Evolutionary conservation across 2,329 filamentous ascomycete genomes (phyloP).

Genomic region (Drechslerella dactyloides): DNA sequence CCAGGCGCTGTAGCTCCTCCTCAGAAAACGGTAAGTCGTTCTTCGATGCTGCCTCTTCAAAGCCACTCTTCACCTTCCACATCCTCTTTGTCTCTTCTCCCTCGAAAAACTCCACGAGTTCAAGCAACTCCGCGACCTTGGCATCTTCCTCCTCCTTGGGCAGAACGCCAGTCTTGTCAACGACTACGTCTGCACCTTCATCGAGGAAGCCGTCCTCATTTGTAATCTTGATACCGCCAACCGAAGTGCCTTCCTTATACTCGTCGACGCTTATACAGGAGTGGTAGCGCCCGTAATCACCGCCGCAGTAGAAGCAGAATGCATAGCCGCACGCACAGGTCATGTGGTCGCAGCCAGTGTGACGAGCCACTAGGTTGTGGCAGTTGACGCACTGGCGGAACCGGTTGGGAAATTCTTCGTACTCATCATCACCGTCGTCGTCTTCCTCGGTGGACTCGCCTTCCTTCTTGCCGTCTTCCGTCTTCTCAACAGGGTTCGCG

Average conservation of each 20-base stretch:
- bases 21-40: constrained; percentile 6
- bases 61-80: constrained; percentile 31
- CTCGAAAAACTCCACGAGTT: constrained; percentile 30
- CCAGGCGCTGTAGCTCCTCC: constrained; percentile 25
- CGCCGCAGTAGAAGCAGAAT: constrained; percentile 48
- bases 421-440: constrained; percentile 20
- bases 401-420: constrained; percentile 47
- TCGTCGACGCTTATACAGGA: constrained; percentile 38
- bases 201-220: constrained; percentile 43
- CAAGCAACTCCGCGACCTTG: constrained; percentile 32
- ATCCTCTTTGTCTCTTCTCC: constrained; percentile 24
- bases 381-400: constrained; percentile 47
- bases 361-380: constrained; percentile 36
- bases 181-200: constrained; percentile 11
- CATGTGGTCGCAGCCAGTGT: constrained; percentile 48
- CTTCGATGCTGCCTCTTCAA: constrained; percentile 6
- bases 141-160: constrained; percentile 22
- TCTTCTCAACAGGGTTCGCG: constrained; percentile 13
- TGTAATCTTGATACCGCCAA: constrained; percentile 48
- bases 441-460: not conserved
- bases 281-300: constrained; percentile 40
- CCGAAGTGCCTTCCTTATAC: constrained; percentile 18
- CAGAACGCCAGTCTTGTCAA: constrained; percentile 12
- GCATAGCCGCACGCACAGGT: constrained; percentile 41
- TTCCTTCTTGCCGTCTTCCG: constrained; percentile 10